These are phyloP conservation scores for Monascus purpureus DNA, from an alignment of 495 filamentous ascomycete species.

Conservation along the genomic window DNA sequence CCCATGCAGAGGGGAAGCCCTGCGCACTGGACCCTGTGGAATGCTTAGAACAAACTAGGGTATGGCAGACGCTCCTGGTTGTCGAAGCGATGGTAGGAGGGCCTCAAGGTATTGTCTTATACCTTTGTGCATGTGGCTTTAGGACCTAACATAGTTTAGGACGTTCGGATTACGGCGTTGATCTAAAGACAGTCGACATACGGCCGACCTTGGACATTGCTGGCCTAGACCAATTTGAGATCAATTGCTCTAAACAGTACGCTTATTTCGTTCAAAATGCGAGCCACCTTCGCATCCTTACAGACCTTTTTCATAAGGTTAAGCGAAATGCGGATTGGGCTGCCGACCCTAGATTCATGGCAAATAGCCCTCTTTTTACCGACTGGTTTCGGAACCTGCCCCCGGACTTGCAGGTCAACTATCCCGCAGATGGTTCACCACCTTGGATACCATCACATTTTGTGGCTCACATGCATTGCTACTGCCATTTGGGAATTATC, in stretches of 20 bases:
- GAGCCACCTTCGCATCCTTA: slow-evolving; percentile 64
- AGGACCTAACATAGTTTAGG: slow-evolving; percentile 36
- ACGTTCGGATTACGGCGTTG: slow-evolving; percentile 67
- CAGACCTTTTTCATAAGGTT: slow-evolving; percentile 58
- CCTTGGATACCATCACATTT: slow-evolving; percentile 86
- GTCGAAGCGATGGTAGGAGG: slow-evolving; percentile 89
- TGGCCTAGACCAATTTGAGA: slow-evolving; percentile 64
- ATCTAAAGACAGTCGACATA: slow-evolving; percentile 66
- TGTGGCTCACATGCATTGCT: slow-evolving; percentile 82
- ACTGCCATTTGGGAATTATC: slow-evolving; percentile 78
- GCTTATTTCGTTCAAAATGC: slow-evolving; percentile 65
- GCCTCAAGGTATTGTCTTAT: slow-evolving; percentile 58
- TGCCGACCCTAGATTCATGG: slow-evolving; percentile 68
- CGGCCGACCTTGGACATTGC: slow-evolving; percentile 44
- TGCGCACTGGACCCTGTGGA: slow-evolving; percentile 60
- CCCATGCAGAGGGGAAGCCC: slow-evolving; percentile 53
- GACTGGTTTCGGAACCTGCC: slow-evolving; percentile 71
- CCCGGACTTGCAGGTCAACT: slow-evolving; percentile 61
- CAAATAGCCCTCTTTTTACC: slow-evolving; percentile 57
- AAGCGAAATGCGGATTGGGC: slow-evolving; percentile 84
- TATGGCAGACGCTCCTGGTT: slow-evolving; percentile 84
- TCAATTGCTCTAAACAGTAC: slow-evolving; percentile 67
- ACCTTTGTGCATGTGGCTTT: slow-evolving; percentile 2
- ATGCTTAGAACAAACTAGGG: slow-evolving; percentile 68
- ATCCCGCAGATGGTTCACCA: slow-evolving; percentile 63